A percentile compares a stretch with the other conserved stretches of the same genome.
Evolutionary conservation across 495 filamentous ascomycete species (phyloP).

Genomic region (Hapsidospora chrysogenum): DNA sequence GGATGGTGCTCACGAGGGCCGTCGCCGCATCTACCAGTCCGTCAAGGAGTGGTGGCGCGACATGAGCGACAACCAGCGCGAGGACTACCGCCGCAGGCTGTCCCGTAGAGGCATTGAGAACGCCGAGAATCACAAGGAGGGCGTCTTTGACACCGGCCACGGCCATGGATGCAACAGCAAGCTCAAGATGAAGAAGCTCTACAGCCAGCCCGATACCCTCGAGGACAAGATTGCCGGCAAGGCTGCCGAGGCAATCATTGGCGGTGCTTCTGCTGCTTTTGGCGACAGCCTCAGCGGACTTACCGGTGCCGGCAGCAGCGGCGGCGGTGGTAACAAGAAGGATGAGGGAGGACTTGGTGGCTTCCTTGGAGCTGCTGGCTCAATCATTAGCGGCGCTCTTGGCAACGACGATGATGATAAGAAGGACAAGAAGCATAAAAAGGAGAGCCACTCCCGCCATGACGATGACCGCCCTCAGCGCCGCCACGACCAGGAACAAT

Average conservation of each 20-base stretch:
- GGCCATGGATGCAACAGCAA: constrained; percentile 56
- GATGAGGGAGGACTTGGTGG: constrained; percentile 1
- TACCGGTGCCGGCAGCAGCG: constrained; percentile 6
- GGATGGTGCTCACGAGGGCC: constrained; percentile 58
- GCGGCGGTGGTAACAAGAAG: neutral
- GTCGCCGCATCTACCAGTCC: constrained; percentile 56
- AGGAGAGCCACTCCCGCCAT: constrained; percentile 24
- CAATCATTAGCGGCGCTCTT: constrained; percentile 7
- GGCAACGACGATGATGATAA: constrained; percentile 5
- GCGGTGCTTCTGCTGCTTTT: constrained; percentile 25
- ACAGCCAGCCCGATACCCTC: constrained; percentile 28
- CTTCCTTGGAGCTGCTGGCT: constrained; percentile 2
- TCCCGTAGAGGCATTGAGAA: constrained; percentile 57
- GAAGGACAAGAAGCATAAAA: constrained; percentile 7
- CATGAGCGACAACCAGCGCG: constrained; percentile 39
- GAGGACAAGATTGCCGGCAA: constrained; percentile 28
- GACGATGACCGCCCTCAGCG: constrained; percentile 18
- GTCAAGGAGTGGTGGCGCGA: constrained; percentile 67
- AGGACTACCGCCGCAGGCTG: constrained; percentile 51
- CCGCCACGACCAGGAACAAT: constrained; percentile 21
- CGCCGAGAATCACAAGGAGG: constrained; percentile 70
- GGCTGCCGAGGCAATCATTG: constrained; percentile 27
- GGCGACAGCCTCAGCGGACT: constrained; percentile 12
- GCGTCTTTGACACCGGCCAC: constrained; percentile 68
- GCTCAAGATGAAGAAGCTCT: constrained; percentile 34